Base-by-base conservation (phyloP, 345 rosid species). In the Excoecaria agallocha region DNA sequence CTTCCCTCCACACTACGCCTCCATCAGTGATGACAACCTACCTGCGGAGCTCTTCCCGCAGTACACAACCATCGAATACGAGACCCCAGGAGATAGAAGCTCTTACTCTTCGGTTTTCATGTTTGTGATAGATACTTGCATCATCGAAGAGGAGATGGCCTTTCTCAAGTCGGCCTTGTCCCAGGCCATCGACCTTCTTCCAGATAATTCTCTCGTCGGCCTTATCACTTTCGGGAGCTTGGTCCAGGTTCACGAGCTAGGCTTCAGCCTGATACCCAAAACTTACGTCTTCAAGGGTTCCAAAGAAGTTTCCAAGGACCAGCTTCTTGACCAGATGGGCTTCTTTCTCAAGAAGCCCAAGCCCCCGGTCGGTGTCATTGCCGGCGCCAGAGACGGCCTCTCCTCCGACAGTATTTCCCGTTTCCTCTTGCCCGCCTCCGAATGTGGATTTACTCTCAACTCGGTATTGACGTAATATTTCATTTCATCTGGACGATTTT, bases 11-110 rank as follows among this genome's bases (percentile, higher is more conserved):
- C 89, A 83, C 64, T 95, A 93, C 82, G 81, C 94, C 69, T 88
- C 94, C 68, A 86, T 95, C 83, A 74, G 87, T 71, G 91, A 88
- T n/a, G 89, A 86, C 65, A 89, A 85, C 81, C 94, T 95, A 57
- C 98, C 97, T 8, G 96, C 91, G 45, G 98, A 95, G 87, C 97
- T 95, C 24, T 91, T 93, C 84, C 90, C 98, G 71, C 90, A 87
- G 51, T 88, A 81, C 82, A 90, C 98, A 45, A 91, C 98, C 64
- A 83, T 95, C 77, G 99, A 93, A 85, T 91, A 93, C 81, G 86
- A 84, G 39, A 82, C 91, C 12, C 84, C 76, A 9, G 91, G 25
- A 79, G 77, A 25, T 86, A 85, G 17, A 85, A 79, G n/a, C 66
- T 68, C 80, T 15, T 52, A 80, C 74, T 78, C 87, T 43, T 63